These are phyloP conservation scores for Kuraishia capsulata DNA, from an alignment of 805 yeast species.

Conservation along the genomic window DNA sequence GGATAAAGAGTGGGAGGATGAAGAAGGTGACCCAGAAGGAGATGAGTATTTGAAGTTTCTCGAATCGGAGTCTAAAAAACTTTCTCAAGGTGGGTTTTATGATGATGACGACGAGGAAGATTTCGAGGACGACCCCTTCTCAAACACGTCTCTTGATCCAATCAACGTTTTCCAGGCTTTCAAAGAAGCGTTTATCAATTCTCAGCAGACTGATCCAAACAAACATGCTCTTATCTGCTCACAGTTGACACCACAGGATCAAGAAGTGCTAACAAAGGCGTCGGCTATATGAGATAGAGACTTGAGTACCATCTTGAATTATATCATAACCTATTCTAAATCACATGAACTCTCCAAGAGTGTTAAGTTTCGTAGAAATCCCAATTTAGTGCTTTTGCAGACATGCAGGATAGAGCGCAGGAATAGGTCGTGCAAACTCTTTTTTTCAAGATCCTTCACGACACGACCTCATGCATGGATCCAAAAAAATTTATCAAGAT, in stretches of 20 bases:
- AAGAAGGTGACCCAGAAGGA: conserved; percentile 20
- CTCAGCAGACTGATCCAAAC: conserved; percentile 37
- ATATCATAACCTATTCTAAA: not conserved
- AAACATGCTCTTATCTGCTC: conserved; percentile 15
- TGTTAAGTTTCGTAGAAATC: no score
- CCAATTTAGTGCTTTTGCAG: no score
- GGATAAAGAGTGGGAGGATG: conserved; percentile 18
- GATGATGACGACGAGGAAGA: conserved; percentile 56
- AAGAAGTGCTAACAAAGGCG: conserved; percentile 8
- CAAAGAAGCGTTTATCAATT: conserved; percentile 38
- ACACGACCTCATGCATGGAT: no score
- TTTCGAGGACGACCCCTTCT: conserved; percentile 72
- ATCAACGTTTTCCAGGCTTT: conserved; percentile 65
- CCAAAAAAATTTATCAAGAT: not conserved
- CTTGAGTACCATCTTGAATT: no score
- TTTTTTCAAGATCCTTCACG: no score
- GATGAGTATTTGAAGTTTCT: conserved; percentile 42
- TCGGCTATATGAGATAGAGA: not conserved
- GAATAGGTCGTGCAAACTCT: no score
- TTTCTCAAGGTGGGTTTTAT: conserved; percentile 24
- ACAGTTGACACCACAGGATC: conserved; percentile 14
- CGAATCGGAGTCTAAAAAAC: conserved; percentile 30
- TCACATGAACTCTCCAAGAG: no score
- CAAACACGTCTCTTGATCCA: conserved; percentile 70
- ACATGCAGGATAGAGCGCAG: no score